These are phyloP conservation scores for Leccinum longicurvipes DNA, from an alignment of 768 basidiomycete genomes.

Conservation along the genomic window DNA sequence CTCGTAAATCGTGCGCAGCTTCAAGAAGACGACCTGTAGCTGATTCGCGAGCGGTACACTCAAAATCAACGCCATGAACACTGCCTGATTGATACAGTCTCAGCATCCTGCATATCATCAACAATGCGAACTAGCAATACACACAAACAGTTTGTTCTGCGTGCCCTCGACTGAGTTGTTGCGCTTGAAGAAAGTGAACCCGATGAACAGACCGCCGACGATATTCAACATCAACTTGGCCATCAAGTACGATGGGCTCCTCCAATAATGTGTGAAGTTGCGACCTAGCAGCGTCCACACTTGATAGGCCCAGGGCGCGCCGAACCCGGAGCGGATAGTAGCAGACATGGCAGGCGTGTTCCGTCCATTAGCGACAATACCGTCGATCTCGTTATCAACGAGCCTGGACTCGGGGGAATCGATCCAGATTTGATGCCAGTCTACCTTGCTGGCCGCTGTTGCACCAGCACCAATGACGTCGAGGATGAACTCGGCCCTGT, in stretches of 20 bases:
- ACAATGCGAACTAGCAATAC: constrained; percentile 22
- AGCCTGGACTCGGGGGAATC: constrained; percentile 43
- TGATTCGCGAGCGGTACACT: constrained; percentile 57
- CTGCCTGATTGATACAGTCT: constrained; percentile 33
- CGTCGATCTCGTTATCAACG: constrained; percentile 39
- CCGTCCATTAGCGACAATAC: constrained; percentile 48
- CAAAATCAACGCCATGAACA: constrained; percentile 54
- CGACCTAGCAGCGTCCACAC: constrained; percentile 42
- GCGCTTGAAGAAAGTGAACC: constrained; percentile 60
- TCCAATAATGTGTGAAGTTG: constrained; percentile 46
- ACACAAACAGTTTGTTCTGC: constrained; percentile 64
- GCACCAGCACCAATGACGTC: constrained; percentile 75
- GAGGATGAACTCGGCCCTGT: constrained; percentile 61
- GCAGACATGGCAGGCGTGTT: constrained; percentile 37
- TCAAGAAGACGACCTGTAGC: constrained; percentile 58
- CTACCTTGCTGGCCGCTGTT: constrained; percentile 47
- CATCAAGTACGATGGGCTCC: constrained; percentile 57
- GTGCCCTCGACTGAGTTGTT: constrained; percentile 53
- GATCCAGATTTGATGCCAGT: constrained; percentile 67
- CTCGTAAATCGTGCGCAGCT: constrained; percentile 59
- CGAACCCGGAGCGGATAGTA: constrained; percentile 43
- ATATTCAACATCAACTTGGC: constrained; percentile 58
- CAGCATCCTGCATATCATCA: not conserved
- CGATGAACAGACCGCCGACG: constrained; percentile 52
- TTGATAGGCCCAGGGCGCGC: constrained; percentile 54